phyloP scores from a whole-genome alignment of 2,329 filamentous ascomycete genomes.

The Colletotrichum cereale region DNA sequence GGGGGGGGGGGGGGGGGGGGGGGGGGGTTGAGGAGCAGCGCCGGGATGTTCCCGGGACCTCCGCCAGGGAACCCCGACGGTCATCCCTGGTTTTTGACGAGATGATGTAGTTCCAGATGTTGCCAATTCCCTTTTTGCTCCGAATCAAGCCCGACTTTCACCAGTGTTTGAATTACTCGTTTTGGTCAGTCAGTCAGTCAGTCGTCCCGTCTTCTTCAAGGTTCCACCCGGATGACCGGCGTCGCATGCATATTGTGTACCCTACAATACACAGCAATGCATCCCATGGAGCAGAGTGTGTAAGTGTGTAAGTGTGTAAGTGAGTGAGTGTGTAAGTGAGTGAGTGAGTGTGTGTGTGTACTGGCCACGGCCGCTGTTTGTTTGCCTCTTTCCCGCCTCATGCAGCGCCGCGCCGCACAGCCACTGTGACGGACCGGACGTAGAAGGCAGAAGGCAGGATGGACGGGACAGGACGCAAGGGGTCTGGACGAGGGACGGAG shows the following conservation, averaged over 20 bases:
- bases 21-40: too few species aligned
- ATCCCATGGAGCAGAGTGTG: too few species aligned
- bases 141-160: not conserved
- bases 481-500: not conserved
- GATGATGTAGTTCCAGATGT: not conserved
- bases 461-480: not conserved
- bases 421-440: not conserved
- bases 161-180: not conserved
- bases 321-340: not conserved
- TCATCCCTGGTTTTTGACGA: not conserved
- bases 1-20: too few species aligned
- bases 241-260: conserved; percentile 22
- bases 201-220: not conserved
- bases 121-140: not conserved
- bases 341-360: too few species aligned
- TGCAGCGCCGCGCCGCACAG: conserved; percentile 18
- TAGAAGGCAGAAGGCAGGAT: not conserved
- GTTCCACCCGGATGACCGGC: not conserved
- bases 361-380: not conserved
- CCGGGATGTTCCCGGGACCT: conserved; percentile 6
- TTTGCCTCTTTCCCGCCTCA: conserved; percentile 1
- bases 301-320: too few species aligned
- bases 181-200: not conserved
- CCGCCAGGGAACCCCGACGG: conserved; percentile 1
- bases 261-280: too few species aligned